A percentile compares a stretch with the other conserved stretches of the same genome.
Evolutionary conservation across 1,284 basidiomycete genomes (phyloP).

Genomic region (Clitocybe nebularis): DNA sequence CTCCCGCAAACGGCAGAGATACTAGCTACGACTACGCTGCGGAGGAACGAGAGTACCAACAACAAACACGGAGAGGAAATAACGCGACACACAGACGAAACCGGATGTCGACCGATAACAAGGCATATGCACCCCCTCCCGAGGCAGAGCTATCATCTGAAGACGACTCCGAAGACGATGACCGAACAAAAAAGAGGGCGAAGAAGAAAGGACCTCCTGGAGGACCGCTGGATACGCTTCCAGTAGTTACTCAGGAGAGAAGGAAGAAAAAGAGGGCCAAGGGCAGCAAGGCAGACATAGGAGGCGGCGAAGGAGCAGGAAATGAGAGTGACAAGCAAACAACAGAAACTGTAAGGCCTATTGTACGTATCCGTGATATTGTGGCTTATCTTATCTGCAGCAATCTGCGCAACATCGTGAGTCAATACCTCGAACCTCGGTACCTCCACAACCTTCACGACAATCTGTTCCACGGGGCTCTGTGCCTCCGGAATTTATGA

Average conservation of each 20-base stretch:
- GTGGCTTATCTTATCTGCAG: too few relatives aligned
- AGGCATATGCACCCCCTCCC: conserved; percentile 65
- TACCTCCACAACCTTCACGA: conserved; percentile 26
- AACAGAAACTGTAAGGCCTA: conserved; percentile 38
- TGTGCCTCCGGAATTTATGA: conserved; percentile 24
- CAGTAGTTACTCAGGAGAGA: conserved; percentile 60
- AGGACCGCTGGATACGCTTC: conserved; percentile 61
- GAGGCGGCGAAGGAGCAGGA: conserved; percentile 32
- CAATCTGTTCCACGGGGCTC: conserved; percentile 24
- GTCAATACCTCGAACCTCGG: conserved; percentile 28
- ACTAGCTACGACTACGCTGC: conserved; percentile 74
- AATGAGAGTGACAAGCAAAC: conserved; percentile 40
- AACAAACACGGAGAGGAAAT: conserved; percentile 32
- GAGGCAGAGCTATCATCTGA: conserved; percentile 62
- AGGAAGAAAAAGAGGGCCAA: conserved; percentile 43
- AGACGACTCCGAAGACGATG: conserved; percentile 55
- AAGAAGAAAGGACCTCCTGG: conserved; percentile 54
- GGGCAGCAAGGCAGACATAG: conserved; percentile 22
- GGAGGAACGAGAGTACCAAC: conserved; percentile 63
- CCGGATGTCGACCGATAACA: conserved; percentile 71
- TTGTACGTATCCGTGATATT: too few relatives aligned
- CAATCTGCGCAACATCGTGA: conserved; percentile 34
- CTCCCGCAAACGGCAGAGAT: conserved; percentile 36
- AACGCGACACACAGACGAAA: conserved; percentile 42
- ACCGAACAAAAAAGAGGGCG: conserved; percentile 44